Conservation (phyloP, 768 basidiomycete genomes). For the Kwoniella bestiolae region DNA sequence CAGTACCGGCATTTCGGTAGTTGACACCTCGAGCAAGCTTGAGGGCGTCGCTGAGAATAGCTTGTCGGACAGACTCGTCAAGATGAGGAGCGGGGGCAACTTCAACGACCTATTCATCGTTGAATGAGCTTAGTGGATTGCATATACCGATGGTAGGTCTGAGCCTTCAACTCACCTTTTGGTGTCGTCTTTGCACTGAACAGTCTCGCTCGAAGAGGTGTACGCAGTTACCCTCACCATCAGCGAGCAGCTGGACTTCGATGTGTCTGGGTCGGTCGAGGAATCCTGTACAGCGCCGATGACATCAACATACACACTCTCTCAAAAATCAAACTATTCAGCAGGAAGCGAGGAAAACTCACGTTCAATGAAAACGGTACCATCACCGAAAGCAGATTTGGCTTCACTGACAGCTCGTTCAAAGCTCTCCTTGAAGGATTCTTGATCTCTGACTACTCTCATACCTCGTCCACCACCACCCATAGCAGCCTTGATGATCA, state of each 20-base stretch:
- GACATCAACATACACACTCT: constrained; percentile 51
- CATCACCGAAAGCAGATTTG: constrained; percentile 95
- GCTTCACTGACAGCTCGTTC: constrained; percentile 93
- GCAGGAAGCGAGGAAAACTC: constrained; percentile 24
- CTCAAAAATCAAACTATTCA: constrained; percentile 46
- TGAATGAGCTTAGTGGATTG: neutral
- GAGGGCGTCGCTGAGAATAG: constrained; percentile 86
- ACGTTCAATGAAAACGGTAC: constrained; percentile 98
- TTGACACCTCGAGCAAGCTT: constrained; percentile 90
- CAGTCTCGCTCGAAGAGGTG: constrained; percentile 99
- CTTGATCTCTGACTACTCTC: constrained; percentile 95
- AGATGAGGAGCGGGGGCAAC: constrained; percentile 95
- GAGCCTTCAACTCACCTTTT: constrained; percentile 66
- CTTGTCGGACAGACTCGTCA: constrained; percentile 84
- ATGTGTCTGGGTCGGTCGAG: constrained; percentile 96
- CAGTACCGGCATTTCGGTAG: constrained; percentile 96
- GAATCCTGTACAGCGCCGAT: constrained; percentile 43
- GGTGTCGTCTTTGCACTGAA: constrained; percentile 95
- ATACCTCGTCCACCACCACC: constrained; percentile 98
- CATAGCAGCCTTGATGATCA: constrained; percentile 99
- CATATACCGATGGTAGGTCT: neutral
- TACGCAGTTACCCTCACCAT: constrained; percentile 88
- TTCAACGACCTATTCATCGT: constrained; percentile 75
- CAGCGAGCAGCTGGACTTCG: constrained; percentile 93
- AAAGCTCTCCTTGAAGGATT: constrained; percentile 85